These are phyloP conservation scores for Zymoseptoria passerinii DNA, from an alignment of 2,329 filamentous ascomycete genomes.

Conservation along the genomic window DNA sequence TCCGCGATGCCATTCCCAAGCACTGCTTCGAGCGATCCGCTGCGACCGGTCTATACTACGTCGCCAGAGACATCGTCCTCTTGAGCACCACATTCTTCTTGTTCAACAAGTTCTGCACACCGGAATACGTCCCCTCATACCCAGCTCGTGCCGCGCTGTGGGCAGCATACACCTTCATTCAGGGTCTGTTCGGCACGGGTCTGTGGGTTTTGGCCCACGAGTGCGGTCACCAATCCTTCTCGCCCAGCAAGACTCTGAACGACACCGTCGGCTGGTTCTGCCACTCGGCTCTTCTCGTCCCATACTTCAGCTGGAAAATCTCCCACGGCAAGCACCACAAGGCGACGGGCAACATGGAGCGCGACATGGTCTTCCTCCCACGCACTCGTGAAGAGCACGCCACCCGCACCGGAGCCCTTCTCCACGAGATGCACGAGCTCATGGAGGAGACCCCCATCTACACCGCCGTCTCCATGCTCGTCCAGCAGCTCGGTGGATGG, in stretches of 20 bases:
- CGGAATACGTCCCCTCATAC: constrained; percentile 67
- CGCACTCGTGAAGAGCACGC: constrained; percentile 79
- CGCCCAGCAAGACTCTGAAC: constrained; percentile 81
- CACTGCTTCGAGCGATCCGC: constrained; percentile 92
- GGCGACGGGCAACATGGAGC: constrained; percentile 91
- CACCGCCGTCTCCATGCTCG: constrained; percentile 64
- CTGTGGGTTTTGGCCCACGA: constrained; percentile 96
- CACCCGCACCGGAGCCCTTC: constrained; percentile 60
- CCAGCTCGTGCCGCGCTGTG: constrained; percentile 58
- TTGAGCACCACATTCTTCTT: constrained; percentile 73
- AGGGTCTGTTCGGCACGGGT: constrained; percentile 89
- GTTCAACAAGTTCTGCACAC: constrained; percentile 84
- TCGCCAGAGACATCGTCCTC: constrained; percentile 67
- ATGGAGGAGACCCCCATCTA: constrained; percentile 89
- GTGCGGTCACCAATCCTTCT: constrained; percentile 96
- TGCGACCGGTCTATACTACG: constrained; percentile 67
- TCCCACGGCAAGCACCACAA: constrained; percentile 99
- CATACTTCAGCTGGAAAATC: constrained; percentile 99
- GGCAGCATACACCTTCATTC: constrained; percentile 66
- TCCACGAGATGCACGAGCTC: constrained; percentile 78
- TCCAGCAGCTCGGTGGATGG: constrained; percentile 89
- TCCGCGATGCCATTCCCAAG: constrained; percentile 91
- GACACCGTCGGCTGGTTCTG: constrained; percentile 86
- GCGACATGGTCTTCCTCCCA: constrained; percentile 98
- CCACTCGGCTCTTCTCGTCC: constrained; percentile 81